Base-by-base conservation (phyloP, 371 early-diverging fungal genomes). In the Syncephalastrum sp. region DNA sequence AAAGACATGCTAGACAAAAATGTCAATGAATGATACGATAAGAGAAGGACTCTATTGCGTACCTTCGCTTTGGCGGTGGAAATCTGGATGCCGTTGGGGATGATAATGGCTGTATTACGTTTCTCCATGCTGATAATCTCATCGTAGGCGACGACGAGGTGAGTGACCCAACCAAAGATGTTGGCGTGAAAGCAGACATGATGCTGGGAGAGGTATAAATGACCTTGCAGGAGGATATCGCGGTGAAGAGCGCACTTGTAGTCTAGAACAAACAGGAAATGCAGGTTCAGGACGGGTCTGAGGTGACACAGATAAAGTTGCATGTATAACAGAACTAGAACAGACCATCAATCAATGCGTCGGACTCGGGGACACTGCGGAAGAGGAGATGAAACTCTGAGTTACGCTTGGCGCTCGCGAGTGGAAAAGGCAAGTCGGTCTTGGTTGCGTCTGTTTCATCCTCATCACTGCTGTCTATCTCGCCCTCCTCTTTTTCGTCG, bases 151-250 rank as follows among this genome's bases (percentile, higher is more conserved):
- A 94, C 83, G 5, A 91, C 85, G 38, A 92, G 66, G 10, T 87
- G 87, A 15, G 91, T 95, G 43, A 95, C 85, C 89, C 95, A 96
- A n/a, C 97, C 95, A 71, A 96, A 90, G 58, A 96, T 94, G 65
- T 93, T 95, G 57, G 96, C 90, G 66, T 96, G 84, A 64, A 97
- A 97, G 68, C 94, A 93, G 5, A 96, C 68, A 53, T 89, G 82
- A 67, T 87, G 82, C 54, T 91, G 89, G 14, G 94, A 92, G 56
- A 96, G 65, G 68, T 91, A 96, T 56, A 96, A 63, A 25, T 93
- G 82, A 3, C 97, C 97, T 59, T 96, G 97, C 2, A 96, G 81
- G 15, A 91, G 74, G 33, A 97, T 94, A 49, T 96, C 97, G 46
- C 88, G 89, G 61, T 96, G 96, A 25, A 95, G 77, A 12, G 95